Conservation (phyloP, 129 eudicot species). For the Mikania micrantha region DNA sequence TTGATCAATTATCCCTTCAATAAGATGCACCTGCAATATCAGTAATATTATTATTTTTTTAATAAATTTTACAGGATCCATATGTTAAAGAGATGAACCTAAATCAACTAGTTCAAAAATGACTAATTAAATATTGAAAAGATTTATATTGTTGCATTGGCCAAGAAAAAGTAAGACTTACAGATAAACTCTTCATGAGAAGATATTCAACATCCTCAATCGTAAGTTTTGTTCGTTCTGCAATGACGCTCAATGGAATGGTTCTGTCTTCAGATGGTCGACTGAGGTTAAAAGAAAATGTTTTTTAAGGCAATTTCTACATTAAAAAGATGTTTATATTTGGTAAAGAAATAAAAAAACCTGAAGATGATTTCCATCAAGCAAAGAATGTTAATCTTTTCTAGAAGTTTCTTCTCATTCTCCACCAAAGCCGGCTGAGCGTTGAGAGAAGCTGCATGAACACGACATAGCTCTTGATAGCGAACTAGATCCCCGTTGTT, state of each 20-base stretch:
- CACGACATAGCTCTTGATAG: constrained; percentile 78
- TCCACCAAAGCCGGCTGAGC: constrained; percentile 87
- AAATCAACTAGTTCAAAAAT: background rate
- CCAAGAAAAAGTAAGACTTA: constrained; percentile 29
- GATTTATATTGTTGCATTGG: background rate
- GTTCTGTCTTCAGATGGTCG: constrained; percentile 94
- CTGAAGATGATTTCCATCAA: constrained; percentile 94
- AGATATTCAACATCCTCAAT: constrained; percentile 91
- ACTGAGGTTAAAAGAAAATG: constrained; percentile 42
- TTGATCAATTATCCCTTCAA: constrained; percentile 89
- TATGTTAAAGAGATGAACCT: background rate
- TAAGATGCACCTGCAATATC: constrained; percentile 71
- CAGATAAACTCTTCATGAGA: constrained; percentile 96
- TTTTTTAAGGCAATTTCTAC: background rate
- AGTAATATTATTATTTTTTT: background rate
- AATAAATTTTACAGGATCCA: background rate
- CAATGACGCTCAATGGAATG: constrained; percentile 71
- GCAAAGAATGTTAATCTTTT: constrained; percentile 91
- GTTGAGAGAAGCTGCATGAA: constrained; percentile 66
- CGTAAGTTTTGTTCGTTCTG: constrained; percentile 77
- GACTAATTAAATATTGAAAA: background rate
- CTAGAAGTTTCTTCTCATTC: constrained; percentile 83
- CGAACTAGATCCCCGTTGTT: constrained; percentile 84
- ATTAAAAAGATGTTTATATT: background rate
- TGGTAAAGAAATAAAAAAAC: constrained; percentile 23